These are phyloP conservation scores for Boletus vinaceobasis DNA, from an alignment of 768 basidiomycete species.

Conservation along the genomic window DNA sequence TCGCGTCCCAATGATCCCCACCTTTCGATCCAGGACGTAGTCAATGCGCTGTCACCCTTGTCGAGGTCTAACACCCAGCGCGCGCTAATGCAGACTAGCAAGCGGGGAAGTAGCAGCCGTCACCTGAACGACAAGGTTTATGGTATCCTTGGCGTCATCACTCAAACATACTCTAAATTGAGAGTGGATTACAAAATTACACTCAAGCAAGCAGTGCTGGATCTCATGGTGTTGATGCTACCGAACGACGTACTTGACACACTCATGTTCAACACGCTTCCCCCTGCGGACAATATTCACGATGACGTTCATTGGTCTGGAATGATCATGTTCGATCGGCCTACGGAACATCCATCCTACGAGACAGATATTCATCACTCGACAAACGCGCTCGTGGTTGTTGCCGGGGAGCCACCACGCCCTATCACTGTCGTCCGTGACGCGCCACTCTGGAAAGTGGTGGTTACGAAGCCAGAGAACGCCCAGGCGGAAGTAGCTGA, in stretches of 20 bases:
- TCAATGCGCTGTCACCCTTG: constrained; percentile 8
- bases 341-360: constrained; percentile 12
- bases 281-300: neutral
- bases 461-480: neutral
- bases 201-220: neutral
- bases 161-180: neutral
- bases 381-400: neutral
- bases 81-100: constrained; percentile 8
- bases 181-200: neutral
- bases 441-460: constrained; percentile 5
- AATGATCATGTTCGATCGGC: constrained; percentile 3
- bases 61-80: constrained; percentile 5
- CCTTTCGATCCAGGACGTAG: constrained; percentile 5
- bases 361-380: constrained; percentile 3
- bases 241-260: constrained; percentile 9
- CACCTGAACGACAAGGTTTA: constrained; percentile 5
- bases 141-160: constrained; percentile 8
- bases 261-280: constrained; percentile 8
- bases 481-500: neutral
- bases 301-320: constrained; percentile 6
- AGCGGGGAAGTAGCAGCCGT: neutral
- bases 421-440: neutral
- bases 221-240: constrained; percentile 9
- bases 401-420: neutral
- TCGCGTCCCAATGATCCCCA: neutral